phyloP scores from a whole-genome alignment of 2,329 filamentous ascomycete genomes.

The Alternaria atra region DNA sequence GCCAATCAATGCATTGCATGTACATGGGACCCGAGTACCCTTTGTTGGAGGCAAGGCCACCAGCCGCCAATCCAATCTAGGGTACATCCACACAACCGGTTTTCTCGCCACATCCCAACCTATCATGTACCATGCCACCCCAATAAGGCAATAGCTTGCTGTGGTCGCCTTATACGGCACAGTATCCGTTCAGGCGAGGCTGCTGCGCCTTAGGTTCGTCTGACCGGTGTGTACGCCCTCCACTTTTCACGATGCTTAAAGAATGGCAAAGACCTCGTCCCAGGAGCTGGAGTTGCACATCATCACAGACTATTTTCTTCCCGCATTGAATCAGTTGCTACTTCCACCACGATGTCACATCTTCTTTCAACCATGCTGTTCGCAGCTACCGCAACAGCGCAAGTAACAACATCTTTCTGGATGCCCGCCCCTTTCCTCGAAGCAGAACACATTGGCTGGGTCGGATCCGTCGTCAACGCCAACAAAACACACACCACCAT shows the following conservation, averaged over 20 bases:
- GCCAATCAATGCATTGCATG: neutral
- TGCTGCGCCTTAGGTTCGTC: neutral
- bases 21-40: neutral
- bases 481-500: slow-evolving; percentile 2
- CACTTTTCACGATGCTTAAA: neutral
- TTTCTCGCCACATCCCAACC: neutral
- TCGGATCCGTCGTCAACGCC: neutral
- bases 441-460: neutral
- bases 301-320: neutral
- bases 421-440: neutral
- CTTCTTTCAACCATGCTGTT: neutral
- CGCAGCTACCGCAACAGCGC: neutral
- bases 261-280: neutral
- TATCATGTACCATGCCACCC: neutral
- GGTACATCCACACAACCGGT: neutral
- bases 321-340: neutral
- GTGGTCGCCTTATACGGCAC: neutral
- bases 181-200: neutral
- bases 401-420: slow-evolving; percentile 8
- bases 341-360: neutral
- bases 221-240: neutral
- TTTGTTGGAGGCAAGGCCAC: neutral
- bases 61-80: neutral
- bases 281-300: neutral
- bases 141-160: neutral